Conservation (phyloP, 805 yeast species). For the Candida michaelii region DNA sequence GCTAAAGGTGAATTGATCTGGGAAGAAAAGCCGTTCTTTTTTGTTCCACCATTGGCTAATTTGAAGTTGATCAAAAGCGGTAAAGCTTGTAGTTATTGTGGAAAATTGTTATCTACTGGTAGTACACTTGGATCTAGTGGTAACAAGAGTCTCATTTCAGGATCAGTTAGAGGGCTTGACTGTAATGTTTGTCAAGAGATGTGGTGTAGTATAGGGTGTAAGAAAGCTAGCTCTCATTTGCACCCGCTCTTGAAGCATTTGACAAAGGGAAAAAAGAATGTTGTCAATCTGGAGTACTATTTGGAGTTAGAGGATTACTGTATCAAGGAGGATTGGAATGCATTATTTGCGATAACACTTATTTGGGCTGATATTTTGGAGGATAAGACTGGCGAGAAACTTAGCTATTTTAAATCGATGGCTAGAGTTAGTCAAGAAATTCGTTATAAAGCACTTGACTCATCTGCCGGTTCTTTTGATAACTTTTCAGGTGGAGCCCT, state of each 20-base stretch:
- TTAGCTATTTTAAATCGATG: conserved; percentile 56
- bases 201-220: conserved; percentile 72
- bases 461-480: conserved; percentile 56
- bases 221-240: conserved; percentile 44
- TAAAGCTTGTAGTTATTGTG: conserved; percentile 73
- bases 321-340: conserved; percentile 63
- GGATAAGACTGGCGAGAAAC: conserved; percentile 42
- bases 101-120: conserved; percentile 41
- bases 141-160: conserved; percentile 8
- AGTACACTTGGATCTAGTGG: conserved; percentile 11
- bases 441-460: conserved; percentile 58
- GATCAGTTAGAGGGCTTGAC: conserved; percentile 50
- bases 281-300: conserved; percentile 52
- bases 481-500: conserved; percentile 52
- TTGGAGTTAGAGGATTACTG: conserved; percentile 58
- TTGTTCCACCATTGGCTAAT: conserved; percentile 68
- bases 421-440: conserved; percentile 69
- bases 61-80: conserved; percentile 57
- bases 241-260: conserved; percentile 63
- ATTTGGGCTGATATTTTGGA: conserved; percentile 47
- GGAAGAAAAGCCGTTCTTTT: conserved; percentile 59
- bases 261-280: conserved; percentile 33
- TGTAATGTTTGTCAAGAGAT: conserved; percentile 64
- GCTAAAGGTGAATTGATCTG: conserved; percentile 55
- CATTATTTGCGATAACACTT: conserved; percentile 62